Conservation (phyloP, 1,139 yeast species). For the Pichia sp. region DNA sequence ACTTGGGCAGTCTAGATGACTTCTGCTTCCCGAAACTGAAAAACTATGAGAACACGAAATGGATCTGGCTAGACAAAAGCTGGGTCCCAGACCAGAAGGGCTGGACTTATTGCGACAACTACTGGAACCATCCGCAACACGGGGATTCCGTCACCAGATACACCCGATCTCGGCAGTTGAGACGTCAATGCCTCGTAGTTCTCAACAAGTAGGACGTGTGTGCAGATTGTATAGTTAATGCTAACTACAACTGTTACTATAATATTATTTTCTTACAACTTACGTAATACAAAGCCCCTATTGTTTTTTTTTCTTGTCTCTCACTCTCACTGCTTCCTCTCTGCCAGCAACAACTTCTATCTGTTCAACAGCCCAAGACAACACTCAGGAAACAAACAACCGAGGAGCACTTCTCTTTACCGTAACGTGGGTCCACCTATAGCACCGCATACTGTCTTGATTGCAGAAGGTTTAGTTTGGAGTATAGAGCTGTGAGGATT, state of each 20-base stretch:
- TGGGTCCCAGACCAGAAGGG: slow-evolving; percentile 47
- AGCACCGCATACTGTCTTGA: background rate
- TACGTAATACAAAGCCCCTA: background rate
- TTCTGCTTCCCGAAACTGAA: slow-evolving; percentile 44
- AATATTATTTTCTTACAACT: background rate
- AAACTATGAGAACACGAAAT: slow-evolving; percentile 10
- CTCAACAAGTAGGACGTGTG: slow-evolving; percentile 17
- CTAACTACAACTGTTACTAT: background rate
- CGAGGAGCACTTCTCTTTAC: background rate
- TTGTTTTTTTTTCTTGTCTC: background rate
- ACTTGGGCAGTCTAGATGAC: slow-evolving; percentile 34
- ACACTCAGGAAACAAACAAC: background rate
- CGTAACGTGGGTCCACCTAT: background rate
- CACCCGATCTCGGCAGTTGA: slow-evolving; percentile 51
- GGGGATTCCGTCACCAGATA: slow-evolving; percentile 47
- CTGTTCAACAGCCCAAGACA: background rate
- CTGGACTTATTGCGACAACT: slow-evolving; percentile 51
- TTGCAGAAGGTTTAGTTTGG: background rate
- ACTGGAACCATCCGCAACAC: slow-evolving; percentile 43
- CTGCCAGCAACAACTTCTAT: no score
- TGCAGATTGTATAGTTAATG: background rate
- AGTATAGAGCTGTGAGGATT: background rate
- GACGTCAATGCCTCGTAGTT: slow-evolving; percentile 43
- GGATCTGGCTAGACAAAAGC: slow-evolving; percentile 45
- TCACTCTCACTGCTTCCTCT: background rate